phyloP scores from a whole-genome alignment of 2,329 filamentous ascomycete species.

The Arthrobotrys sinensis region DNA sequence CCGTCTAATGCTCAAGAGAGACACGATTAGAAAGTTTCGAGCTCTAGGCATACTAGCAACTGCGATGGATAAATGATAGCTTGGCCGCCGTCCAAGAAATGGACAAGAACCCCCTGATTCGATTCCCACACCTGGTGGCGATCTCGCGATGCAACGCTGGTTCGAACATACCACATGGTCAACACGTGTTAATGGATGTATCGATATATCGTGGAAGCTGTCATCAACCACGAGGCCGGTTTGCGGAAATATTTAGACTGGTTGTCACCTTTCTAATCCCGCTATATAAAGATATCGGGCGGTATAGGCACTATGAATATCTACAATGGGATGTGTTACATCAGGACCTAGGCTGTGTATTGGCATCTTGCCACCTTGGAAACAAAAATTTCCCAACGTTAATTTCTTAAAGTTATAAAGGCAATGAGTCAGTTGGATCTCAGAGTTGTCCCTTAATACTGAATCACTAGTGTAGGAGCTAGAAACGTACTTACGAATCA shows the following conservation, averaged over 20 bases:
- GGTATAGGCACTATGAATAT: no score
- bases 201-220: background rate
- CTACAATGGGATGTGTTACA: no score
- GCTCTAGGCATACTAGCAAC: background rate
- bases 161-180: constrained; percentile 1
- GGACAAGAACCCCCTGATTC: background rate
- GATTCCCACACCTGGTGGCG: background rate
- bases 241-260: background rate
- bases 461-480: no score
- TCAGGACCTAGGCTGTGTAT: no score
- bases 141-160: constrained; percentile 1
- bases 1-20: constrained; percentile 30
- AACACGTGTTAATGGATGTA: constrained; percentile 2
- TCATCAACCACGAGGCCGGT: background rate
- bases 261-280: background rate
- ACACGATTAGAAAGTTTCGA: constrained; percentile 17
- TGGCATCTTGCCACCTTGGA: no score
- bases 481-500: no score
- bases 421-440: no score
- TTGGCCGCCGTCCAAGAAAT: background rate
- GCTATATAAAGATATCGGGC: no score
- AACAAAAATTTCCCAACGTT: no score
- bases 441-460: no score
- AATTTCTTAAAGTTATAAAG: no score
- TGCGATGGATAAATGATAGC: constrained; percentile 19